Conservation (phyloP, 2,329 filamentous ascomycete species). For the Pseudogymnoascus sp. region DNA sequence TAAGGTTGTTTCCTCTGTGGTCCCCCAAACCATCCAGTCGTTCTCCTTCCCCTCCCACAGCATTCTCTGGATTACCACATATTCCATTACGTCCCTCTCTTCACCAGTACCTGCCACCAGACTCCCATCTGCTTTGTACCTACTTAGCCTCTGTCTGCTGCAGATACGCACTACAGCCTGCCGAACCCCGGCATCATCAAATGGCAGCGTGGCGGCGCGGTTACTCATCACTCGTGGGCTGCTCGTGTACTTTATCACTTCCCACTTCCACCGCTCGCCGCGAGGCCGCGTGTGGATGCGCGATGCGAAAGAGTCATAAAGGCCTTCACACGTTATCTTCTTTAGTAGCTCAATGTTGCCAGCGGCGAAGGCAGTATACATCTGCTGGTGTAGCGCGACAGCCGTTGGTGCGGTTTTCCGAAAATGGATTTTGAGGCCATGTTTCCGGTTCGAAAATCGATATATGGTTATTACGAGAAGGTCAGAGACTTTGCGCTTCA, state of each 20-base stretch:
- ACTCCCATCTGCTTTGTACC: constrained; percentile 30
- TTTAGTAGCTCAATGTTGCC: constrained; percentile 46
- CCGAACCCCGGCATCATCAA: constrained; percentile 37
- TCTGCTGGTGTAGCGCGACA: constrained; percentile 49
- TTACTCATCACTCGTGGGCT: constrained; percentile 37
- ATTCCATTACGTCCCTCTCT: constrained; percentile 51
- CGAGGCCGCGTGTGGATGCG: constrained; percentile 45
- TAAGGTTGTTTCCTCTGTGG: constrained; percentile 44
- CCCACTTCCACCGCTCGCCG: constrained; percentile 39
- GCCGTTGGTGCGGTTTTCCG: constrained; percentile 42
- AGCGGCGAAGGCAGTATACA: constrained; percentile 53
- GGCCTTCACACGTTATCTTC: constrained; percentile 44
- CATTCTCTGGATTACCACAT: constrained; percentile 52
- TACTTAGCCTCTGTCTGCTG: constrained; percentile 46
- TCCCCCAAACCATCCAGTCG: constrained; percentile 60
- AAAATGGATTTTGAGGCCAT: constrained; percentile 35
- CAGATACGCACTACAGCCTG: constrained; percentile 54
- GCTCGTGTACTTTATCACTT: constrained; percentile 43
- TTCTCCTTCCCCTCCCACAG: constrained; percentile 34
- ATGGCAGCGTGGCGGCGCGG: constrained; percentile 40
- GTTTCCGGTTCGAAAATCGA: constrained; percentile 10
- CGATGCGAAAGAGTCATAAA: constrained; percentile 43
- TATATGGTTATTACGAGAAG: constrained; percentile 19
- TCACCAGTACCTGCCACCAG: constrained; percentile 40
- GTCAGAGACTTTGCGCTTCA: constrained; percentile 18